Evolutionary conservation across 228 moss, liverwort and hornwort species (phyloP), one percentile per base, ranked within the genome.

Genomic region (Sphagnum fallax): DNA sequence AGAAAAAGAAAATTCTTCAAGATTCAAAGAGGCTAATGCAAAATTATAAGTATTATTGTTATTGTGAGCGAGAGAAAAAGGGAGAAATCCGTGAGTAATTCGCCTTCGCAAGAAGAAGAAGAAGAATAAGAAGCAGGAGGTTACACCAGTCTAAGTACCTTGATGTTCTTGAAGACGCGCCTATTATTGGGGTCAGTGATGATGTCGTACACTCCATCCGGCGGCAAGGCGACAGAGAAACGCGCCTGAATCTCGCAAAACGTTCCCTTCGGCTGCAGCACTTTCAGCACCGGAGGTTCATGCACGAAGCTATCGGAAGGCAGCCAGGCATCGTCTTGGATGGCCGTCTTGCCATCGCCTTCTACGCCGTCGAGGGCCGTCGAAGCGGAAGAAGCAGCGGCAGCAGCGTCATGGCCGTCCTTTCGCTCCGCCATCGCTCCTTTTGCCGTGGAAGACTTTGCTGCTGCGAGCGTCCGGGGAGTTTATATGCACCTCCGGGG

Each of bases 151-250:
- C 32, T 32, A 32, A 32, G 32, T 64, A 92, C 94, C 86, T 95
- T 95, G 64, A 95, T 89, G 63, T 81, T 88, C 68, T 81, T 92
- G 80, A 95, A 95, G 65, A 95, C 90, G 5, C 87, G 85, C 75
- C 84, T 79, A 16, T 96, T 96, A 75, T 96, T 96, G 51, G 95
- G 95, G 61, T 96, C 88, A 18, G 79, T 85, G 47, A 96, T 52
- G 71, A 96, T 89, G 65, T 88, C 81, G 53, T 65, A 92, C 47
- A 96, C 79, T 50, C 87, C 88, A 48, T 89, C 89, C 5, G 95
- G 95, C 9, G 77, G 83, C 75, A 89, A 72, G 12, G 89, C 76
- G 5, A 87, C 89, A 6, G 89, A 78, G 53, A 92, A 96, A 52
- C 89, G 77, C 50, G 91, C 65, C n/a, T 84, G 83, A 63, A 92